Evolutionary conservation across 768 basidiomycete genomes (phyloP), one percentile per base, ranked within the genome.

Genomic region (Tephrocybe sp.): DNA sequence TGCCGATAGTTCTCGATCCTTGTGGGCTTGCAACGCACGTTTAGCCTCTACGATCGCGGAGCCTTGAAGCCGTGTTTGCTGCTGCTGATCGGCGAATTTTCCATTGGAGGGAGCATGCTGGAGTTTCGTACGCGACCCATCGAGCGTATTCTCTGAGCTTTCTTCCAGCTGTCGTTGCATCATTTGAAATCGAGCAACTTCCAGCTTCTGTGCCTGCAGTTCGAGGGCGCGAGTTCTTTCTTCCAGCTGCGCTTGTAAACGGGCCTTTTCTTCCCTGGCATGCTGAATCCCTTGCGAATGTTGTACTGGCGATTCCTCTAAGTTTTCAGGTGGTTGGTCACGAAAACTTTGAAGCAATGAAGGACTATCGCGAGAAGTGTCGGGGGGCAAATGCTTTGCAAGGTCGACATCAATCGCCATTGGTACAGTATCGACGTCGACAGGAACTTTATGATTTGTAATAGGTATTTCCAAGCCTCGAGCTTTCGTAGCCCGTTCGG

Each of bases 381-480:
- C 44, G 14, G 26, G 42, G 16, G 52, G 41, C 20, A 44, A 22
- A 36, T 30, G 16, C 16, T 38, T n/a, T 13, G 10, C 26, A 17
- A 40, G 9, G 17, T 31, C 23, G 20, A 17, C 36, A 16, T 48
- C n/a, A 22, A 10, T 26, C 9, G 40, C 46, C 34, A 38, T 31
- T 32, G 39, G 48, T 30, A 8, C 17, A 26, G 13, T 14, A 44
- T 42, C 52, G 16, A 30, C 19, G 16, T n/a, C n/a, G 4, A 23
- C 14, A 5, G 19, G 41, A 9, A 14, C 7, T 19, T 35, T 22
- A 31, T 14, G 14, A 10, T 6, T 54, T 13, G 22, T 23, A 48
- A 45, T 57, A 56, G 5, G 60, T 52, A 17, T 60, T 52, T 68
- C 64, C 59, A 30, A 48, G 48, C 48, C 65, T 64, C 43, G 61